Conservation (phyloP, 108 stramenopile species). For the Nitzschia palea region DNA sequence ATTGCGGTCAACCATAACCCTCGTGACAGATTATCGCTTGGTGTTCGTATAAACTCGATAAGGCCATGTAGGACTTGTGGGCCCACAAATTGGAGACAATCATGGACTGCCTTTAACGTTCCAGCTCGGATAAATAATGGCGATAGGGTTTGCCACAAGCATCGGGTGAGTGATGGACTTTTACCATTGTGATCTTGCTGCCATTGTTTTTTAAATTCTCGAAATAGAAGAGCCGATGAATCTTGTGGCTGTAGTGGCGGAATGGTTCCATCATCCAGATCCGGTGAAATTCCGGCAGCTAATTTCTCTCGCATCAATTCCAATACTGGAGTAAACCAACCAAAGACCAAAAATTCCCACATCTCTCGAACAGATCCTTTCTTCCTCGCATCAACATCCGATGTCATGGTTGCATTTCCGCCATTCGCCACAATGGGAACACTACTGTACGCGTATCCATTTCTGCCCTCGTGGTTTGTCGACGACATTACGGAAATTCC, state of each 20-base stretch:
- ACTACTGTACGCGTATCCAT: background rate
- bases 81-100: slow-evolving; percentile 74
- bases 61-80: slow-evolving; percentile 67
- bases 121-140: slow-evolving; percentile 57
- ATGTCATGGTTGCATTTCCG: too few species aligned
- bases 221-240: slow-evolving; percentile 35
- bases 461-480: too few species aligned
- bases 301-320: slow-evolving; percentile 45
- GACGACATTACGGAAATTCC: too few species aligned
- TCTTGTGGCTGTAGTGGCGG: slow-evolving; percentile 52
- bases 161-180: slow-evolving; percentile 36
- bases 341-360: slow-evolving; percentile 43
- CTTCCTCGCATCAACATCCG: too few species aligned
- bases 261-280: slow-evolving; percentile 33
- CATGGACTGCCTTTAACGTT: slow-evolving; percentile 68
- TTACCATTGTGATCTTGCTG: slow-evolving; percentile 37
- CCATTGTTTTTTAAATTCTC: slow-evolving; percentile 42
- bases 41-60: slow-evolving; percentile 52
- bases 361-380: background rate
- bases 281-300: slow-evolving; percentile 39
- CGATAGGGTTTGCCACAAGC: slow-evolving; percentile 51
- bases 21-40: slow-evolving; percentile 30
- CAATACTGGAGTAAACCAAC: slow-evolving; percentile 65
- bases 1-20: slow-evolving; percentile 50
- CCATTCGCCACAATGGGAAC: background rate